Evolutionary conservation across 176 grass and related monocot genomes (phyloP), one percentile per base, ranked within the genome.

Genomic region (Ensete glaucum): DNA sequence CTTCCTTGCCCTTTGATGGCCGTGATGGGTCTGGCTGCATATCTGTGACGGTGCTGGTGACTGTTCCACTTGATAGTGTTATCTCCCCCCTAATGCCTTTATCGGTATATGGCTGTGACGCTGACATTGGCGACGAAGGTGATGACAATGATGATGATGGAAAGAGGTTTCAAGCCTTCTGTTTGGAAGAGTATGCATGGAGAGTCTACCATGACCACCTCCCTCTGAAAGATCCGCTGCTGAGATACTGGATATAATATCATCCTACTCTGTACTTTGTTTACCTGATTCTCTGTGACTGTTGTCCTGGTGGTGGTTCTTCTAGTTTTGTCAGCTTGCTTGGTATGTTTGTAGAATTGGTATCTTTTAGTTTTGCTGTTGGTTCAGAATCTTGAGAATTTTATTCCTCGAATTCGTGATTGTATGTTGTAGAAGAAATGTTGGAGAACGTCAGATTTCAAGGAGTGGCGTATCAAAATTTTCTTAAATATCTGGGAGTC

Each of bases 141-240:
- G 73, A 70, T 53, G 59, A 27, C 12, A 54, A 4, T 0, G 77
- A 80, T 1, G 77, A 52, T 21, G 76, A 81, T 25, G 64, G 23
- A 7, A 80, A 69, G 67, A 89, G 11, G 63, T 92, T 86, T 77
- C 79, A 50, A 25, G 76, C 79, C 14, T 82, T 92, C 27, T 52
- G 34, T 25, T 73, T 92, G 26, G 81, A 92, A 72, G 84, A 86
- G 57, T 88, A 88, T 23, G 89, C 86, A 58, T 92, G 89, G 89
- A 84, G 83, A 84, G 56, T 88, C 43, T 89, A 82, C 26, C 63
- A 92, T 54, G 84, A 84, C 58, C 76, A 73, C 29, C 79, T 88
- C 59, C 84, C 85, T 48, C 81, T 77, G 54, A 86, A 89, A 75
- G 86, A 92, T 60, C 83, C 90, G 23, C 69, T 92, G 27, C 25